Evolutionary conservation across 2,329 filamentous ascomycete species (phyloP).

Genomic region (Ceratocystis huliohia): DNA sequence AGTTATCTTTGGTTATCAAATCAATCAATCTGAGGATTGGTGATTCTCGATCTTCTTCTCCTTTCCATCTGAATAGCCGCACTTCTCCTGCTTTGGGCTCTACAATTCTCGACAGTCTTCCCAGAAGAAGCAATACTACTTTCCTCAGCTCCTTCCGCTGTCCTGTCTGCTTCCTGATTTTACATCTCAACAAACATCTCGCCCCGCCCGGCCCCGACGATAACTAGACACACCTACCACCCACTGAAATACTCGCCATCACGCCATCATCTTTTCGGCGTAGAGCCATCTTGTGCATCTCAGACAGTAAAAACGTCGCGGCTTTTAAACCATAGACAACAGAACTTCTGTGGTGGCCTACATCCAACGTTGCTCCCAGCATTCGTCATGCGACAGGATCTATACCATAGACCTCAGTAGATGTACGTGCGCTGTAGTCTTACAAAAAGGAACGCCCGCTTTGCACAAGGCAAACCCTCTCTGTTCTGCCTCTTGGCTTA

Average conservation of each 20-base stretch:
- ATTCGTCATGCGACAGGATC: slow-evolving; percentile 6
- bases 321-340: background rate
- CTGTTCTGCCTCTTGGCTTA: background rate
- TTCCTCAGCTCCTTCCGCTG: background rate
- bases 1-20: slow-evolving; percentile 3
- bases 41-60: background rate
- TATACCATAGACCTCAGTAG: slow-evolving; percentile 9
- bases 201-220: background rate
- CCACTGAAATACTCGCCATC: background rate
- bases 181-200: background rate
- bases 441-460: background rate
- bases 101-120: no score
- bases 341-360: background rate
- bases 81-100: no score
- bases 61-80: background rate
- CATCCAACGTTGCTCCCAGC: background rate
- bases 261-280: background rate
- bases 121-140: no score
- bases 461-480: background rate
- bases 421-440: slow-evolving; percentile 7
- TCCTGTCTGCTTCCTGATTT: background rate
- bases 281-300: background rate
- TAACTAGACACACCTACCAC: background rate
- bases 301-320: background rate
- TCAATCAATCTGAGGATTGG: background rate